Evolutionary conservation across 1,139 yeast species (phyloP).

Genomic region (Pichia sp.): DNA sequence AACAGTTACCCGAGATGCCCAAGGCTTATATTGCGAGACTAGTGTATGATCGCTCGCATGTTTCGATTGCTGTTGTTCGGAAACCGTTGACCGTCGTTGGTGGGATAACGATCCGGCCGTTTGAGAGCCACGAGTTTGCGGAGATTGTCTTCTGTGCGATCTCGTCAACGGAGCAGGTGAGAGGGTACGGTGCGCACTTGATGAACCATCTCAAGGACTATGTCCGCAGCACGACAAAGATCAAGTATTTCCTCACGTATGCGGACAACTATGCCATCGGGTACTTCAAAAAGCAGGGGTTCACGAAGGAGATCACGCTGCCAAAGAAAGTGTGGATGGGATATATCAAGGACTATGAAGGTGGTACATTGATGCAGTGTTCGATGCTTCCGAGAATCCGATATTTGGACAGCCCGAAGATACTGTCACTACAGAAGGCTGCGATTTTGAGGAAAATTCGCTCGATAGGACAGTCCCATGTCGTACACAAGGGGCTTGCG

Average conservation of each 20-base stretch:
- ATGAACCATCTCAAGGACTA: conserved; percentile 98
- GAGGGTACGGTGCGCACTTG: conserved; percentile 97
- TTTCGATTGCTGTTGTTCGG: conserved; percentile 92
- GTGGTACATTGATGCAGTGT: conserved; percentile 98
- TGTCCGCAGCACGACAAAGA: conserved; percentile 82
- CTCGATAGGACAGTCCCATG: conserved; percentile 71
- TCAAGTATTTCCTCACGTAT: conserved; percentile 85
- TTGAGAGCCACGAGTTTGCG: conserved; percentile 85
- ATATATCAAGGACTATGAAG: conserved; percentile 96
- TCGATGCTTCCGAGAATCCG: conserved; percentile 85
- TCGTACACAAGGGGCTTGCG: conserved; percentile 77
- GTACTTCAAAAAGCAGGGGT: conserved; percentile 95
- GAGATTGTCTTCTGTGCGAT: conserved; percentile 98
- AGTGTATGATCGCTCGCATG: conserved; percentile 90
- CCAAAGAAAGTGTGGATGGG: conserved; percentile 96
- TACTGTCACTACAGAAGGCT: conserved; percentile 81
- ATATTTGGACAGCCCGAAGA: conserved; percentile 84
- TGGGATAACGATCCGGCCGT: conserved; percentile 94
- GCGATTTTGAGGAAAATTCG: conserved; percentile 84
- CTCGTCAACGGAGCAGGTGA: conserved; percentile 92
- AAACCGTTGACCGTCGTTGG: conserved; percentile 95
- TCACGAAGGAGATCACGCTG: conserved; percentile 86
- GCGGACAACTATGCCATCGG: conserved; percentile 99
- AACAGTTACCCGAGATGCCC: conserved; percentile 98
- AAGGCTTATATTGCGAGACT: conserved; percentile 90